Evolutionary conservation across 768 basidiomycete species (phyloP).

Genomic region (Mycena polygramma): DNA sequence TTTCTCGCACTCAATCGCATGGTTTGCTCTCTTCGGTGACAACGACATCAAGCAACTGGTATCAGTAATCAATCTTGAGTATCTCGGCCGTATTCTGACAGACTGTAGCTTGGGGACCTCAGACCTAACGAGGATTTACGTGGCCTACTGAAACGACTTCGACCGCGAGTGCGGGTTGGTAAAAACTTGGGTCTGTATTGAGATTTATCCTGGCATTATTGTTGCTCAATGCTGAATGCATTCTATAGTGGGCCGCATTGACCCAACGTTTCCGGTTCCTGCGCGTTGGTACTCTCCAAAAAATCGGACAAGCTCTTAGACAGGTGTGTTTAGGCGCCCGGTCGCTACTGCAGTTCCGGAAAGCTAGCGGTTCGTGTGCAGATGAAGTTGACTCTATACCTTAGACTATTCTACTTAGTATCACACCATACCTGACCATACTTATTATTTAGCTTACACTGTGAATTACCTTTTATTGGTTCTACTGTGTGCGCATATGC

Average conservation of each 20-base stretch:
- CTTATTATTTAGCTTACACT: too few relatives aligned
- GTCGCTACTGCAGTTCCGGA: too few relatives aligned
- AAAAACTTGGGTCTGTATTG: neutral
- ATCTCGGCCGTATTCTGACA: too few relatives aligned
- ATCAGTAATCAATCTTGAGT: neutral
- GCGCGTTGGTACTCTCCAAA: neutral
- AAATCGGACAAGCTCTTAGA: neutral
- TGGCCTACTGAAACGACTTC: neutral
- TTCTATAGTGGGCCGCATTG: neutral
- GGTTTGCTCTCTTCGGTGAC: neutral
- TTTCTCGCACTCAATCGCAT: slow-evolving; percentile 2
- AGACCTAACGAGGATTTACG: neutral
- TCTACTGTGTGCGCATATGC: too few relatives aligned
- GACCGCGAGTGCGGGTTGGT: neutral
- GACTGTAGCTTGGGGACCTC: neutral
- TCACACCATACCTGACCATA: too few relatives aligned
- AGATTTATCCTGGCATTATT: neutral
- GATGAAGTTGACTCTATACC: too few relatives aligned
- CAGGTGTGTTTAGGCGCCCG: too few relatives aligned
- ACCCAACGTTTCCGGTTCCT: neutral
- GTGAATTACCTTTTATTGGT: too few relatives aligned
- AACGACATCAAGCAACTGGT: slow-evolving; percentile 7
- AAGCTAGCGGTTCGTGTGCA: too few relatives aligned
- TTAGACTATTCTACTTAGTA: too few relatives aligned
- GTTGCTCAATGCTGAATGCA: neutral